Conservation (phyloP, 306 rosid genomes). For the Fragaria vesca region DNA sequence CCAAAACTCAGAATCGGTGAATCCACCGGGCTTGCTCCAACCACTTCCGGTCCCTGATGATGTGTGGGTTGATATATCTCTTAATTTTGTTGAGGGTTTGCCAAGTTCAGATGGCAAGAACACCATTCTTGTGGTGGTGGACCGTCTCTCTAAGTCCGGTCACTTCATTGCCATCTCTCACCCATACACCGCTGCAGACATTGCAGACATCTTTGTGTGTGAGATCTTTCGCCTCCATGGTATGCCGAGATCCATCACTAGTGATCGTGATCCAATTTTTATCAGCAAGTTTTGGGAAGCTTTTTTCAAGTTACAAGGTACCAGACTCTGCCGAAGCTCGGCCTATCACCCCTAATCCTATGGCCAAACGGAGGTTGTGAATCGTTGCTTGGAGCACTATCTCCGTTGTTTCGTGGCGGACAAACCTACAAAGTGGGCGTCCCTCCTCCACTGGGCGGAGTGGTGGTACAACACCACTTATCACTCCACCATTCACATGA, state of each 20-base stretch:
- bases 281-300: background rate
- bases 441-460: constrained; percentile 22
- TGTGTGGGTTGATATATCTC: background rate
- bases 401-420: background rate
- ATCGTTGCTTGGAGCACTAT: background rate
- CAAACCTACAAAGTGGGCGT: background rate
- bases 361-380: background rate
- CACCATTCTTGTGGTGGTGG: no score
- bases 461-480: no score
- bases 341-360: constrained; percentile 1
- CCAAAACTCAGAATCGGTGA: background rate
- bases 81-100: background rate
- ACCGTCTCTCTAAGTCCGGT: no score
- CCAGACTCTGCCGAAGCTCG: background rate
- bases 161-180: no score
- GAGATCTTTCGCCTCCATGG: no score
- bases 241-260: no score
- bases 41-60: background rate
- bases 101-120: no score
- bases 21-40: background rate
- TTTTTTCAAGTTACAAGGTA: background rate
- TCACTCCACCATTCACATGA: no score
- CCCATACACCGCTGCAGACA: no score
- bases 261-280: background rate
- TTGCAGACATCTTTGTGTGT: no score